These are phyloP conservation scores for Zalaria obscura DNA, from an alignment of 2,329 filamentous ascomycete species.

Conservation along the genomic window DNA sequence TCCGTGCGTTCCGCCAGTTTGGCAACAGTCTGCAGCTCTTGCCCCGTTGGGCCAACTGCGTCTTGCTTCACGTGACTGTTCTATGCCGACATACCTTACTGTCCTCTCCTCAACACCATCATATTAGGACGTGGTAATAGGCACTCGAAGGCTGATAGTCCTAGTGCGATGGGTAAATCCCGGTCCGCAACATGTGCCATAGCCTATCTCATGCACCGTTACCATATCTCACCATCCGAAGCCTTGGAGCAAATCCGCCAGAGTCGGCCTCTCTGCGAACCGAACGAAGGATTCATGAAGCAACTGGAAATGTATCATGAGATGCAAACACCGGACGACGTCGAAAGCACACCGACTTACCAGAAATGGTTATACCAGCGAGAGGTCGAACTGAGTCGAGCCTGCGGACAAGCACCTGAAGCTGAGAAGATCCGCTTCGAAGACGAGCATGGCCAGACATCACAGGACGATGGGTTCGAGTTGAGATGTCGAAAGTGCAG, in stretches of 20 bases:
- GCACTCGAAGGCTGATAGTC: slow-evolving; percentile 7
- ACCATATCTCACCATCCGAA: slow-evolving; percentile 39
- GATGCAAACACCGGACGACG: slow-evolving; percentile 63
- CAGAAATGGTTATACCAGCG: slow-evolving; percentile 61
- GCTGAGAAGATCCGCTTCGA: slow-evolving; percentile 66
- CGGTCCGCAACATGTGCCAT: slow-evolving; percentile 74
- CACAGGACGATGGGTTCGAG: slow-evolving; percentile 36
- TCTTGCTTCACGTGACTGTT: too few species aligned
- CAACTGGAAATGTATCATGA: slow-evolving; percentile 78
- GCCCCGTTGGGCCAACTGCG: too few species aligned
- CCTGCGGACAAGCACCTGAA: slow-evolving; percentile 65
- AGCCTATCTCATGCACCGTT: slow-evolving; percentile 62
- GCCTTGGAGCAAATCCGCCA: slow-evolving; percentile 58
- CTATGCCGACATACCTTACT: too few species aligned
- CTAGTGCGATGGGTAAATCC: slow-evolving; percentile 91
- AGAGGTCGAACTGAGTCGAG: slow-evolving; percentile 52
- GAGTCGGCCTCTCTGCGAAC: slow-evolving; percentile 65
- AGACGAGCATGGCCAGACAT: slow-evolving; percentile 41
- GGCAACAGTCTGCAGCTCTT: too few species aligned
- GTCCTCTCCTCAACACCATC: too few species aligned
- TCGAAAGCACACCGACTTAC: slow-evolving; percentile 60
- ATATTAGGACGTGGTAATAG: too few species aligned
- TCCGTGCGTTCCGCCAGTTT: too few species aligned
- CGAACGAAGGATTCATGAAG: slow-evolving; percentile 81
- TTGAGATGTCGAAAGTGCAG: slow-evolving; percentile 88